Conservation (phyloP, 257 asterid species). For the Striga asiatica region DNA sequence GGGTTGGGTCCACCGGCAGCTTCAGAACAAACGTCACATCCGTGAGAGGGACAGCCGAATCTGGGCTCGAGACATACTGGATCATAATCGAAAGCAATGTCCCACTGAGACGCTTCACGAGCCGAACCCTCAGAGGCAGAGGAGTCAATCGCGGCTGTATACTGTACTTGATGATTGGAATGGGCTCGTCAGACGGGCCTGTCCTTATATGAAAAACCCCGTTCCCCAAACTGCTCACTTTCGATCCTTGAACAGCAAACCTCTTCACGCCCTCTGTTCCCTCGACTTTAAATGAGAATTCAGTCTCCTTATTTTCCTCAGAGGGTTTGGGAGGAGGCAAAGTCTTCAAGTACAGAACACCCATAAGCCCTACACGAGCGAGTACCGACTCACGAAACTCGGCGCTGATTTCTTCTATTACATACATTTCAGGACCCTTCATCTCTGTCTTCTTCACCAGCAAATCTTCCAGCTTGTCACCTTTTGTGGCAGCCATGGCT, state of each 20-base stretch:
- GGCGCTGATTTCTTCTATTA: constrained; percentile 74
- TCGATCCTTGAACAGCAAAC: constrained; percentile 64
- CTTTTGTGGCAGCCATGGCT: constrained; percentile 43
- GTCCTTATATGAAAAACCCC: constrained; percentile 84
- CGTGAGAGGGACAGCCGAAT: constrained; percentile 57
- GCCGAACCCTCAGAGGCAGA: constrained; percentile 80
- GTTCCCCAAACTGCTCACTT: constrained; percentile 71
- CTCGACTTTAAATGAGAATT: constrained; percentile 86
- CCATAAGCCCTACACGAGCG: constrained; percentile 78
- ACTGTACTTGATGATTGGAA: constrained; percentile 72
- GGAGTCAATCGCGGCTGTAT: constrained; percentile 68
- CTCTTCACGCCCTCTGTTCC: constrained; percentile 69
- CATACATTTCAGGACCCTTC: constrained; percentile 91
- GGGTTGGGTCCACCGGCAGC: constrained; percentile 79
- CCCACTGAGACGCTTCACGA: constrained; percentile 78
- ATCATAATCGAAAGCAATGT: constrained; percentile 86
- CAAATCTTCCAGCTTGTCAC: constrained; percentile 66
- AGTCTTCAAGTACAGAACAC: constrained; percentile 61
- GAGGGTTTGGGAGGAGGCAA: constrained; percentile 62
- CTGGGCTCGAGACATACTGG: constrained; percentile 73
- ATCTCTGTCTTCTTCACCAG: constrained; percentile 78
- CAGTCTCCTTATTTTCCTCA: constrained; percentile 55
- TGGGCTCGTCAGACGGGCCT: constrained; percentile 56
- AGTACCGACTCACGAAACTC: constrained; percentile 90
- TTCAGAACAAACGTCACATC: constrained; percentile 70